Percentiles rank a stretch among this genome's conserved stretches.
phyloP scores from a whole-genome alignment of 202 grass and related monocot species.

The Setaria italica region DNA sequence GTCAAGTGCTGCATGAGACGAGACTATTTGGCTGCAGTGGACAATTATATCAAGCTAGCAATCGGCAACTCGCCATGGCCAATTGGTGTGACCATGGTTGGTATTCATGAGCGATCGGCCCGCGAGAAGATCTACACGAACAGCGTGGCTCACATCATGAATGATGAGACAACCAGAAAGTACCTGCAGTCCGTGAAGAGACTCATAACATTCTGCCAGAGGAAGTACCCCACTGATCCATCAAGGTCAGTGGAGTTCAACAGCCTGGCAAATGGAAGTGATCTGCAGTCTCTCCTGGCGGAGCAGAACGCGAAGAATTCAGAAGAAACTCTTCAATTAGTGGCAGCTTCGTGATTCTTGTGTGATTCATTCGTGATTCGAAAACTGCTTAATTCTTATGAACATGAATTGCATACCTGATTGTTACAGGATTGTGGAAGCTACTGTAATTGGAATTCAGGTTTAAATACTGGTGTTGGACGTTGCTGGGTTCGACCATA shows the following conservation, averaged over 20 bases:
- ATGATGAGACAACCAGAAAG: slow-evolving; percentile 77
- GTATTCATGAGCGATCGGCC: slow-evolving; percentile 73
- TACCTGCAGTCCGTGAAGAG: slow-evolving; percentile 79
- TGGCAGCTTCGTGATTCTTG: slow-evolving; percentile 51
- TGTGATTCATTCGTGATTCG: not conserved
- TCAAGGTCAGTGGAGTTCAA: slow-evolving; percentile 83
- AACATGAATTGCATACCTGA: not conserved
- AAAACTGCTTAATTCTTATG: not conserved
- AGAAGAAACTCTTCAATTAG: slow-evolving; percentile 49
- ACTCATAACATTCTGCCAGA: slow-evolving; percentile 71
- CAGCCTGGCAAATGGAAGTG: slow-evolving; percentile 79
- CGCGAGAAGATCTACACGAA: slow-evolving; percentile 74
- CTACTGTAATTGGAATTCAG: not conserved
- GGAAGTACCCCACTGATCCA: slow-evolving; percentile 64
- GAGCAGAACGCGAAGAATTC: slow-evolving; percentile 46
- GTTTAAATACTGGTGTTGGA: not conserved
- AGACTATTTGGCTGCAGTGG: slow-evolving; percentile 67
- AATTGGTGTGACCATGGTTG: slow-evolving; percentile 85
- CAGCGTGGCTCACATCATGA: slow-evolving; percentile 82
- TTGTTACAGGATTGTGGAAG: not conserved
- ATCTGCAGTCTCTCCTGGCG: slow-evolving; percentile 64
- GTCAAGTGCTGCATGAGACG: slow-evolving; percentile 66
- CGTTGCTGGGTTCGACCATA: not conserved
- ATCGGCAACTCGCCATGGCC: slow-evolving; percentile 88
- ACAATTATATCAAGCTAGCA: slow-evolving; percentile 71